Base-by-base conservation (phyloP, 208 protist genomes). In the Phytomonas francai region DNA sequence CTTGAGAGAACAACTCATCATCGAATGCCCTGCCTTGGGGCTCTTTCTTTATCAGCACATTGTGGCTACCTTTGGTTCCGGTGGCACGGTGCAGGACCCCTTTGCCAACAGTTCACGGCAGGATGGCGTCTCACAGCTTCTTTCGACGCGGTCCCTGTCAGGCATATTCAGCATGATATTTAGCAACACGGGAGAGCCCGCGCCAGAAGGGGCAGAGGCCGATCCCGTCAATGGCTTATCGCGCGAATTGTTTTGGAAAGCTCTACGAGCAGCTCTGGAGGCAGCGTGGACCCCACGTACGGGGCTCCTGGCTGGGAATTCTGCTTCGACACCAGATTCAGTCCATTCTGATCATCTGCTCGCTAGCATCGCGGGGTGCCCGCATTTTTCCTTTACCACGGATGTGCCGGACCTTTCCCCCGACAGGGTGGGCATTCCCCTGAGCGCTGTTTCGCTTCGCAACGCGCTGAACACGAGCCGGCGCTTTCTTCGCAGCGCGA, bases 11-110 rank as follows among this genome's bases (percentile, higher is more conserved):
- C 27, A 22, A 19, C 78, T 96, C 16, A 73, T 90, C 56, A 33
- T 68, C 14, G 74, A 86, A 49, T 93, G 87, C 57, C 90, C 87
- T n/a, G 85, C 90, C 16, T 70, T 93, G 27, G 67, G 71, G 25
- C 63, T 83, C 34, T 63, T 85, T 7, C 67, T 91, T 6, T 92
- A 85, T 63, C 80, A 91, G 63, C 84, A 91, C 68, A 67, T 93
- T 22, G 73, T 88, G 16, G 75, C 79, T 0, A 77, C 73, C 12
- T 62, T 87, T 19, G 63, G 72, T 63, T 51, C 61, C 0, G 79
- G 74, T 28, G 68, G 67, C 57, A 70, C 63, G 14, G 28, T 81
- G 12, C 28, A 32, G 39, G 89, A 94, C 72, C 76, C 79, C 27
- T 73, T 89, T 27, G 30, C 66, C 33, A 54, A 68, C 32, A 69